Evolutionary conservation across 2,329 filamentous ascomycete species (phyloP).

Genomic region (Talaromyces sp.): DNA sequence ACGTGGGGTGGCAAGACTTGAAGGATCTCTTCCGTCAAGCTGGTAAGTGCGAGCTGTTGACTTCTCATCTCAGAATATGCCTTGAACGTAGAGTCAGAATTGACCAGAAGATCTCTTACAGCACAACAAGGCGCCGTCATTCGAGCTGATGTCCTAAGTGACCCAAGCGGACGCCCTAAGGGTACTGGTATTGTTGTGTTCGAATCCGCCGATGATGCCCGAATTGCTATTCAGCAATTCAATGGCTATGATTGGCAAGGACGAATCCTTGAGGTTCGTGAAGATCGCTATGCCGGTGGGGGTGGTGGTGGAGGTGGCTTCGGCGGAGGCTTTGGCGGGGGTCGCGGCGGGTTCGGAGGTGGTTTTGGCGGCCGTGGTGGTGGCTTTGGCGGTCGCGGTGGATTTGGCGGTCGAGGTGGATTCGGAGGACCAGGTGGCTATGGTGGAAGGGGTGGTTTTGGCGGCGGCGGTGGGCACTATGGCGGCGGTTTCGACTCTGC

Average conservation of each 20-base stretch:
- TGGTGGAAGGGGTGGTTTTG: slow-evolving; percentile 48
- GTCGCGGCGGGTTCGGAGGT: slow-evolving; percentile 43
- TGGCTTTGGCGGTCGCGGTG: slow-evolving; percentile 49
- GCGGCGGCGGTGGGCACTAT: slow-evolving; percentile 47
- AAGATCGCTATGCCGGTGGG: slow-evolving; percentile 82
- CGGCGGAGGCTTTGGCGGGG: slow-evolving; percentile 40
- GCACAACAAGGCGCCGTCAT: slow-evolving; percentile 69
- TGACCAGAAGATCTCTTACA: slow-evolving; percentile 32
- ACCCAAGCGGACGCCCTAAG: slow-evolving; percentile 88
- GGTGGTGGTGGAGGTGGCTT: slow-evolving; percentile 28
- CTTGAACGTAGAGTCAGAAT: slow-evolving; percentile 22
- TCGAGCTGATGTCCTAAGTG: slow-evolving; percentile 90
- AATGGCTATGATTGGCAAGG: slow-evolving; percentile 99
- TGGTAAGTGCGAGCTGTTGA: slow-evolving; percentile 59
- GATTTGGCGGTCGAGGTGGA: slow-evolving; percentile 38
- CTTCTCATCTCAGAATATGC: not conserved
- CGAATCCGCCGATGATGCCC: slow-evolving; percentile 88
- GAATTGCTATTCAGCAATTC: slow-evolving; percentile 94
- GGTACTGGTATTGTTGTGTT: slow-evolving; percentile 97
- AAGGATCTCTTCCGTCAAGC: slow-evolving; percentile 99
- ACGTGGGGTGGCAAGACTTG: slow-evolving; percentile 96
- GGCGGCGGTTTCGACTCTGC: slow-evolving; percentile 45
- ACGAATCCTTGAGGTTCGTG: slow-evolving; percentile 84
- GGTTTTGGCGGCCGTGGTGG: slow-evolving; percentile 57
- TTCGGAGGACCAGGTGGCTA: slow-evolving; percentile 43